phyloP scores from a whole-genome alignment of 176 grass and related monocot species.

The Metroxylon sagu region DNA sequence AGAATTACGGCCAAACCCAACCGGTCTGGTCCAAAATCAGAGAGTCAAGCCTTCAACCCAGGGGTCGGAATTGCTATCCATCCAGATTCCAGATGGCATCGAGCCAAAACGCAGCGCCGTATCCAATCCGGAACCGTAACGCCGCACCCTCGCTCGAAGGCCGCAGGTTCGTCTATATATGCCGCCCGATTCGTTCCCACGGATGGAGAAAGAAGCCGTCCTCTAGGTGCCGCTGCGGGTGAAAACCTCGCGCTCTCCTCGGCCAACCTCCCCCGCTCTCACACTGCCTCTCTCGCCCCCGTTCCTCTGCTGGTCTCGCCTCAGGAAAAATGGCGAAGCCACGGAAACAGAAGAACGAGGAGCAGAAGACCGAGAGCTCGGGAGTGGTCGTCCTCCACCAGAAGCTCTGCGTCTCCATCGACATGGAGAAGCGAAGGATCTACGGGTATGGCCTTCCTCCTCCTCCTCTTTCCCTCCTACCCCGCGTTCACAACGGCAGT shows the following conservation, averaged over 20 bases:
- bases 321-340: slow-evolving; percentile 70
- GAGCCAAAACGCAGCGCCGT: no score
- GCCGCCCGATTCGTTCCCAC: no score
- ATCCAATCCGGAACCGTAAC: no score
- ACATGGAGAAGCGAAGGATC: slow-evolving; percentile 71
- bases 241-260: not conserved
- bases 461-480: not conserved
- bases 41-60: no score
- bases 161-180: no score
- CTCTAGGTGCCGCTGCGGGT: no score
- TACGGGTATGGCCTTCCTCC: slow-evolving; percentile 58
- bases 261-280: not conserved
- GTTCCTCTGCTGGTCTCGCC: not conserved
- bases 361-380: slow-evolving; percentile 41
- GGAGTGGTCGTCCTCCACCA: slow-evolving; percentile 79
- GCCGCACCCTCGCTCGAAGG: no score
- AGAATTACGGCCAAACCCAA: no score
- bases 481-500: not conserved
- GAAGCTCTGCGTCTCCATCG: slow-evolving; percentile 94
- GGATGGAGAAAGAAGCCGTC: no score
- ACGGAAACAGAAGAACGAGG: slow-evolving; percentile 76
- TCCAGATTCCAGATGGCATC: no score
- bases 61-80: no score
- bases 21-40: no score
- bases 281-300: not conserved